A percentile compares a stretch with the other conserved stretches of the same genome.
These are phyloP conservation scores for Helichrysum umbraculigerum DNA, from an alignment of 129 eudicot species.

Conservation along the genomic window DNA sequence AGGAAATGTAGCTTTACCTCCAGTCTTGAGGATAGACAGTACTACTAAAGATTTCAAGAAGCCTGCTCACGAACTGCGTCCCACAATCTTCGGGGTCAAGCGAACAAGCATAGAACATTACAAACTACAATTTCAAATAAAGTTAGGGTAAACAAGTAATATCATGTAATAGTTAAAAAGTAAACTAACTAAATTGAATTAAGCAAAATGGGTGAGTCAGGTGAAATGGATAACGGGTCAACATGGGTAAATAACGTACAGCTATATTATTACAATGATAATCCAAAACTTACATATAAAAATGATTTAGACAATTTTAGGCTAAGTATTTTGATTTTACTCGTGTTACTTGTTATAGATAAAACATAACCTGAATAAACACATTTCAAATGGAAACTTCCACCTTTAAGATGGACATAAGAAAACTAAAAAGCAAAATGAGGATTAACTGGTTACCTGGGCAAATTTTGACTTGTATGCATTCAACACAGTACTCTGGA, in stretches of 20 bases:
- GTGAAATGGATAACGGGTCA: background rate
- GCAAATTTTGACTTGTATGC: conserved; percentile 90
- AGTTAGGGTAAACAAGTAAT: background rate
- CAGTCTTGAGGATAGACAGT: conserved; percentile 44
- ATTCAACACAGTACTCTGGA: conserved; percentile 69
- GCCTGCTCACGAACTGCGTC: conserved; percentile 51
- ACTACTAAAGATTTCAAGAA: conserved; percentile 53
- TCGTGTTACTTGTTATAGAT: background rate
- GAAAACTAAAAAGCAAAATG: conserved; percentile 1
- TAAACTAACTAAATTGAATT: background rate
- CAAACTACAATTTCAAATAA: conserved; percentile 61
- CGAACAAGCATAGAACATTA: conserved; percentile 90
- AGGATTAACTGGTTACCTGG: conserved; percentile 54
- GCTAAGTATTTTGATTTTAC: background rate
- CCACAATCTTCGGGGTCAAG: conserved; percentile 89
- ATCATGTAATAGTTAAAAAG: background rate
- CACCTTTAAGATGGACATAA: background rate
- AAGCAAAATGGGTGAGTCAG: background rate
- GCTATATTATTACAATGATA: background rate
- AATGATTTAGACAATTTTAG: background rate
- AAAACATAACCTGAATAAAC: background rate
- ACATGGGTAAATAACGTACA: background rate
- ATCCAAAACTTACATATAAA: no score
- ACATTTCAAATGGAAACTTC: background rate
- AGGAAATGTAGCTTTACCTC: conserved; percentile 53